phyloP scores from a whole-genome alignment of 2,329 filamentous ascomycete genomes.

The Pyrenophora graminea region DNA sequence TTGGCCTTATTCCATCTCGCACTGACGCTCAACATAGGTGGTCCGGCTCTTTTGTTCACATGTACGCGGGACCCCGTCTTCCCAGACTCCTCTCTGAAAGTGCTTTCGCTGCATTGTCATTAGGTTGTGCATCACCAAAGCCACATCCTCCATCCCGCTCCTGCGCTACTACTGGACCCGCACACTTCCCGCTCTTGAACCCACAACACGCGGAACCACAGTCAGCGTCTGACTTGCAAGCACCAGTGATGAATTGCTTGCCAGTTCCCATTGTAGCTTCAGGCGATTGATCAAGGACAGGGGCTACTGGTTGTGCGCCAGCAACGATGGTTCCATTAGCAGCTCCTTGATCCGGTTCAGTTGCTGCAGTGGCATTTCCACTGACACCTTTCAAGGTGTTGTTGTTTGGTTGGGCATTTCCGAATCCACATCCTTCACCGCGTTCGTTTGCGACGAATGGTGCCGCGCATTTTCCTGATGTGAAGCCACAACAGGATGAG shows the following conservation, averaged over 20 bases:
- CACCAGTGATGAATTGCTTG: constrained; percentile 48
- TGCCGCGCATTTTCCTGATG: constrained; percentile 41
- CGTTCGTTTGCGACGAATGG: constrained; percentile 41
- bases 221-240: constrained; percentile 45
- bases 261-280: constrained; percentile 16
- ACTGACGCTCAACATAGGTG: too few species aligned
- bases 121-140: constrained; percentile 42
- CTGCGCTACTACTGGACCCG: constrained; percentile 40
- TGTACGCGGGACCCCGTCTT: constrained; percentile 25
- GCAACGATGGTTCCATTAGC: background rate
- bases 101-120: constrained; percentile 39
- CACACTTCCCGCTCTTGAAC: constrained; percentile 38
- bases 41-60: constrained; percentile 12
- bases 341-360: constrained; percentile 1
- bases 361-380: constrained; percentile 8
- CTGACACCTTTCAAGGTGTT: constrained; percentile 28
- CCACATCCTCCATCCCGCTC: constrained; percentile 46
- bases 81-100: constrained; percentile 26
- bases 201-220: constrained; percentile 47
- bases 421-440: constrained; percentile 45
- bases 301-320: too few species aligned
- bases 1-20: too few species aligned
- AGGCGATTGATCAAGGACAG: too few species aligned
- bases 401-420: constrained; percentile 41
- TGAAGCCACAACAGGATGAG: constrained; percentile 33